phyloP scores from a whole-genome alignment of 1,284 basidiomycete species.

The Entoloma clypeatum region DNA sequence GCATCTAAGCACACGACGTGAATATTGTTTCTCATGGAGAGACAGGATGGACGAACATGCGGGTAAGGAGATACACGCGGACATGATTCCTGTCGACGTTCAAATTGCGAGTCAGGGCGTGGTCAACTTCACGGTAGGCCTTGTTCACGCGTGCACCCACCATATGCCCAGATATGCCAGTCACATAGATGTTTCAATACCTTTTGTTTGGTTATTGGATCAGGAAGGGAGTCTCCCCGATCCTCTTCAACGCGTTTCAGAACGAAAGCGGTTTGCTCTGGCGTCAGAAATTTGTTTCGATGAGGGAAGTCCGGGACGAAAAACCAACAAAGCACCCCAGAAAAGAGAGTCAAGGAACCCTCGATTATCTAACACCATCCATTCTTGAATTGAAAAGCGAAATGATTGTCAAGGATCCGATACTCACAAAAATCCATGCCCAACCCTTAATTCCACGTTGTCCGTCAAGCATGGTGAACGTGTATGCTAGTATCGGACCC shows the following conservation, averaged over 20 bases:
- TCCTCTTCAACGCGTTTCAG: conserved; percentile 35
- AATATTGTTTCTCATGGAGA: conserved; percentile 4
- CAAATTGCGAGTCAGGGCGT: not conserved
- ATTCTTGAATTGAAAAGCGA: not conserved
- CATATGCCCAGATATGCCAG: conserved; percentile 39
- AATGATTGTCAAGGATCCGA: no score
- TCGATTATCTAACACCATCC: conserved; percentile 41
- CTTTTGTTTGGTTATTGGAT: conserved; percentile 29
- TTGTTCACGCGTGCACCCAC: no score
- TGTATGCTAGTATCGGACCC: conserved; percentile 26
- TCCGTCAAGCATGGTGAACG: conserved; percentile 31
- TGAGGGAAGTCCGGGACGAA: conserved; percentile 39
- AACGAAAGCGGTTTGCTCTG: conserved; percentile 31
- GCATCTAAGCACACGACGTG: conserved; percentile 24
- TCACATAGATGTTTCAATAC: conserved; percentile 32
- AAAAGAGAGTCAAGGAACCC: conserved; percentile 34
- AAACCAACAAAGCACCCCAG: conserved; percentile 34
- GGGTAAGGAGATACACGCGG: conserved; percentile 38
- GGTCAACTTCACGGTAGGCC: conserved; percentile 6
- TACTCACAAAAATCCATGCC: conserved; percentile 39
- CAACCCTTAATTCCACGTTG: conserved; percentile 33
- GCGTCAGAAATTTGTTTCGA: conserved; percentile 35
- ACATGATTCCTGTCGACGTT: conserved; percentile 34
- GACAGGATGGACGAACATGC: conserved; percentile 28
- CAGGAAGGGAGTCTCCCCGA: conserved; percentile 37